Percentiles rank a stretch among this genome's conserved stretches.
Conservation (phyloP, 1,284 basidiomycete species). For the Pulchroboletus neoregius region DNA sequence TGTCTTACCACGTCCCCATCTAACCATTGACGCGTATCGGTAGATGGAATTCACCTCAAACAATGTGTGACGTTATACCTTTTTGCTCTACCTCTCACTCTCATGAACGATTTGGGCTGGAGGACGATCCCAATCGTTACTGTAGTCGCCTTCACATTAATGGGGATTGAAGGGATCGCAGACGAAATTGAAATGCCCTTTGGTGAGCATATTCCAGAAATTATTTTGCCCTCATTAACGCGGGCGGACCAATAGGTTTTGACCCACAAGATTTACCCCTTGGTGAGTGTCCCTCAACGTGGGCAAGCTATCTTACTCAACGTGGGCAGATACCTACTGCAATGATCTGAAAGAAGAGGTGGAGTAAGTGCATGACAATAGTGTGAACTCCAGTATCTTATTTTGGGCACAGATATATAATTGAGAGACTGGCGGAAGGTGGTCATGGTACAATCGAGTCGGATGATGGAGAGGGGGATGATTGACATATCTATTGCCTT, state of each 20-base stretch:
- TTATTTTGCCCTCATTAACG: slow-evolving; percentile 2
- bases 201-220: slow-evolving; percentile 40
- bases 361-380: slow-evolving; percentile 40
- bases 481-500: slow-evolving; percentile 38
- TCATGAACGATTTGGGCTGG: slow-evolving; percentile 78
- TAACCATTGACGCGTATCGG: slow-evolving; percentile 3
- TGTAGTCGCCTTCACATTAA: slow-evolving; percentile 82
- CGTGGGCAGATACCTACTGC: slow-evolving; percentile 69
- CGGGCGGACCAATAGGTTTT: slow-evolving; percentile 39
- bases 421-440: slow-evolving; percentile 75
- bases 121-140: slow-evolving; percentile 79
- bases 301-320: slow-evolving; percentile 8
- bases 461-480: slow-evolving; percentile 75
- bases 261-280: slow-evolving; percentile 67
- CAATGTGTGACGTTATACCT: slow-evolving; percentile 90
- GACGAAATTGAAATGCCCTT: slow-evolving; percentile 91
- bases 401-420: slow-evolving; percentile 55
- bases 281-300: slow-evolving; percentile 40
- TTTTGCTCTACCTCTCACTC: slow-evolving; percentile 80
- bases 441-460: slow-evolving; percentile 60
- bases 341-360: slow-evolving; percentile 82
- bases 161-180: slow-evolving; percentile 92
- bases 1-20: background rate
- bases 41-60: slow-evolving; percentile 85
- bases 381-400: slow-evolving; percentile 7